Evolutionary conservation across 2,329 filamentous ascomycete species (phyloP).

Genomic region (Monosporascus cannonballus): DNA sequence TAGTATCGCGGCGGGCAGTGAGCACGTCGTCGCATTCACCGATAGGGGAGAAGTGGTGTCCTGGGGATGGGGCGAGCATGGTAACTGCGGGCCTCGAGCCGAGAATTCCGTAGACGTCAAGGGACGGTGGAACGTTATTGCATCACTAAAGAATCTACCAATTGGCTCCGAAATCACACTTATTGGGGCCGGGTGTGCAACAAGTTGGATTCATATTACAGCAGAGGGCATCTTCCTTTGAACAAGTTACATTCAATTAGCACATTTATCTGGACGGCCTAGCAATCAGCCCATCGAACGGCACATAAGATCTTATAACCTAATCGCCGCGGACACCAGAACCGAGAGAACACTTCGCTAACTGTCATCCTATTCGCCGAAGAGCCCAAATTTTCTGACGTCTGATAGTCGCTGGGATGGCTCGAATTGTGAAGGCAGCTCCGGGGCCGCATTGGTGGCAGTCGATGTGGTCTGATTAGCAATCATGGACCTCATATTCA

Average conservation of each 20-base stretch:
- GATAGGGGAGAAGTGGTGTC: conserved; percentile 61
- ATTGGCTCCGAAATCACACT: conserved; percentile 45
- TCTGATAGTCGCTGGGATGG: conserved; percentile 72
- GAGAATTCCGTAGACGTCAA: conserved; percentile 56
- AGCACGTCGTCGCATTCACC: conserved; percentile 75
- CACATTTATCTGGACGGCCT: not conserved
- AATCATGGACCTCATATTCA: conserved; percentile 36
- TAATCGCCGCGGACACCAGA: not conserved
- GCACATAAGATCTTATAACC: too few species aligned
- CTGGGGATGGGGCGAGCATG: conserved; percentile 98
- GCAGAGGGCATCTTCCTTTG: conserved; percentile 25
- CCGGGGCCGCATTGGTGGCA: conserved; percentile 4
- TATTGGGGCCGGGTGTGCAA: conserved; percentile 84
- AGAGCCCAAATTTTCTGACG: conserved; percentile 43
- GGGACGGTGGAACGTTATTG: conserved; percentile 62
- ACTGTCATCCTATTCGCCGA: conserved; percentile 22
- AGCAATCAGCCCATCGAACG: too few species aligned
- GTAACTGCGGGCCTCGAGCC: conserved; percentile 77
- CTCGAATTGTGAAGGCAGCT: conserved; percentile 41
- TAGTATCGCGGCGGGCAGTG: conserved; percentile 76
- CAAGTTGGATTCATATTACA: conserved; percentile 65
- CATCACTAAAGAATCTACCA: conserved; percentile 48
- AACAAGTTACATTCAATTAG: conserved; percentile 5
- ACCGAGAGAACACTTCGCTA: not conserved
- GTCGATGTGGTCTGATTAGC: conserved; percentile 20